These are phyloP conservation scores for Bruguiera sexangula DNA, from an alignment of 345 rosid species.

Conservation along the genomic window DNA sequence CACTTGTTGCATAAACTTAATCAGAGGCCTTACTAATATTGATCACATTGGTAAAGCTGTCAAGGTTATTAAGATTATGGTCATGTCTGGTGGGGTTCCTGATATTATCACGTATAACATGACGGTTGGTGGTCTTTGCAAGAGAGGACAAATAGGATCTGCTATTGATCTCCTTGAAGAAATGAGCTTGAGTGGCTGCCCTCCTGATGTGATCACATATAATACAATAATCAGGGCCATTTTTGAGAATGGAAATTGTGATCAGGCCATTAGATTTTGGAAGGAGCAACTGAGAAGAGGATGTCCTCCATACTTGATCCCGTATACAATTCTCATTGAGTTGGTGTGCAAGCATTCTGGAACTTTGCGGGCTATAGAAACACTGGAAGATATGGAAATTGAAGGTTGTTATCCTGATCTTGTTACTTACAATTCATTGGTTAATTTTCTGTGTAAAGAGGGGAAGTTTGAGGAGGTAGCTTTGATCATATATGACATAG, in stretches of 20 bases:
- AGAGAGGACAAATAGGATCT: conserved; percentile 46
- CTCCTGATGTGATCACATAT: conserved; percentile 75
- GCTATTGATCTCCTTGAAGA: conserved; percentile 63
- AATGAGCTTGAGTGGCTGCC: conserved; percentile 74
- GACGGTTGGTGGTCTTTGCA: conserved; percentile 69
- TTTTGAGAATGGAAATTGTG: conserved; percentile 51
- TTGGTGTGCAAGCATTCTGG: conserved; percentile 78
- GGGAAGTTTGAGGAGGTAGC: conserved; percentile 59
- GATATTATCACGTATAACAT: conserved; percentile 78
- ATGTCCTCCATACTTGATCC: conserved; percentile 67
- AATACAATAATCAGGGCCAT: conserved; percentile 65
- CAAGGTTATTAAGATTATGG: conserved; percentile 55
- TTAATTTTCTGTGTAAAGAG: conserved; percentile 55
- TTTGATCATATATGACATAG: conserved; percentile 43
- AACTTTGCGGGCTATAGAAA: conserved; percentile 59
- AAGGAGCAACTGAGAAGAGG: conserved; percentile 61
- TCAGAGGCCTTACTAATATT: conserved; percentile 57
- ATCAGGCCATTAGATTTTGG: conserved; percentile 68
- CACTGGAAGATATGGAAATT: conserved; percentile 64
- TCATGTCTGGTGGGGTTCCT: conserved; percentile 81
- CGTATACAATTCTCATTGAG: conserved; percentile 65
- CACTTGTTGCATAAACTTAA: conserved; percentile 61
- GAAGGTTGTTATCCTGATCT: conserved; percentile 85
- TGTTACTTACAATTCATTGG: conserved; percentile 63
- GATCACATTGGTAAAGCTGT: conserved; percentile 59